These are phyloP conservation scores for Populus hybrid DNA, from an alignment of 441 rosid species.

Conservation along the genomic window DNA sequence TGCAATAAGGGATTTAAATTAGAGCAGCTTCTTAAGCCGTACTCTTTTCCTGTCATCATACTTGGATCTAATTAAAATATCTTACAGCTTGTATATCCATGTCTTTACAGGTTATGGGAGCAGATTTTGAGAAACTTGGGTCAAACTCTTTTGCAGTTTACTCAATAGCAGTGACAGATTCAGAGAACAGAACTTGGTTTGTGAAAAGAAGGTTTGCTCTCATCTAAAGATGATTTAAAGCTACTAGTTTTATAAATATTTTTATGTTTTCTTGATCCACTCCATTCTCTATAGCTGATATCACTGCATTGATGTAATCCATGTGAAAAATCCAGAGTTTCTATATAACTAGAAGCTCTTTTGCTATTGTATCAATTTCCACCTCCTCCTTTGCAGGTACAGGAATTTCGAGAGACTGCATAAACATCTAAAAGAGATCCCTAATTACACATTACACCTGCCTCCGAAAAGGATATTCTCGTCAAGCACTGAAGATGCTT, in stretches of 20 bases:
- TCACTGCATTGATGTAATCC: background rate
- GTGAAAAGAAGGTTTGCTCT: slow-evolving; percentile 87
- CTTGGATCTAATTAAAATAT: slow-evolving; percentile 10
- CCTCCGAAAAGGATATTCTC: slow-evolving; percentile 99
- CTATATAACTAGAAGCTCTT: background rate
- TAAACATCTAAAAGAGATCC: slow-evolving; percentile 90
- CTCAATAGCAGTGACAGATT: slow-evolving; percentile 91
- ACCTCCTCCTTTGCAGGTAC: slow-evolving; percentile 55
- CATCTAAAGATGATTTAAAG: slow-evolving; percentile 13
- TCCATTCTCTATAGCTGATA: background rate
- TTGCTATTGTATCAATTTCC: slow-evolving; percentile 7
- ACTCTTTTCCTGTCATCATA: background rate
- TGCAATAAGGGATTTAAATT: slow-evolving; percentile 8
- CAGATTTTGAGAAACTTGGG: slow-evolving; percentile 86
- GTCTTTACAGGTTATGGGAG: slow-evolving; percentile 78
- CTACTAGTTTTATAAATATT: background rate
- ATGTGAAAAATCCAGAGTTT: slow-evolving; percentile 9
- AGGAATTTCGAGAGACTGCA: slow-evolving; percentile 95
- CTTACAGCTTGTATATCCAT: slow-evolving; percentile 17
- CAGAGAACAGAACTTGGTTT: slow-evolving; percentile 79
- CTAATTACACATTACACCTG: slow-evolving; percentile 89
- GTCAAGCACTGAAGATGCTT: slow-evolving; percentile 97
- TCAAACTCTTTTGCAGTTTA: slow-evolving; percentile 98
- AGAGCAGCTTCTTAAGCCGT: slow-evolving; percentile 17
- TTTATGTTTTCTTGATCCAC: background rate